Base-by-base conservation (phyloP, 257 asterid genomes). In the Verbena officinalis region DNA sequence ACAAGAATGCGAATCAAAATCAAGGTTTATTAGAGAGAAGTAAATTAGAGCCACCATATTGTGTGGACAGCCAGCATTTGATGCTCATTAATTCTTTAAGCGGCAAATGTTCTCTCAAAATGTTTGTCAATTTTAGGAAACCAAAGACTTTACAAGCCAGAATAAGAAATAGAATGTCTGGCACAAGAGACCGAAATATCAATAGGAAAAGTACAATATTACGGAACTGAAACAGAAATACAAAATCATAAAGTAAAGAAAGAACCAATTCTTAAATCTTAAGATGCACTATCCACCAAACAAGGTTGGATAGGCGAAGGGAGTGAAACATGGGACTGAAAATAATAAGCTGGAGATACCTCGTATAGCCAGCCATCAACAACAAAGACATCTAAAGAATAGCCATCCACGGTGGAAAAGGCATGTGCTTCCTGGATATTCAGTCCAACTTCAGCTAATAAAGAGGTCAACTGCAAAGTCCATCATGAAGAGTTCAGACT, bases 351-450 rank as follows among this genome's bases (percentile, higher is more conserved):
- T 15, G 59, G 19, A 56, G 39, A 64, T 86, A 90, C 99, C 96
- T 94, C 99, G 72, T 63, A 74, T 48, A 81, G 88, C 99, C 97
- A 94, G 71, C 97, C 99, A 69, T 90, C 95, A 76, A 94, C 99
- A 67, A 94, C 99, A 71, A 94, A 94, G 64, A 94, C 97, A 75
- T 94, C 97, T 49, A 94, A 79, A 38, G 99, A 90, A 72, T 82
- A 94, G 73, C 99, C 99, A 83, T 94, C 99, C 33, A 73, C 80
- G 8, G 97, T 88, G 59, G 99, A 94, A 84, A 94, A 94, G 57
- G 87, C 99, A 70, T 90, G 99, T 63, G 99, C 99, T 81, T 94
- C 99, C 75, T 81, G 95, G 85, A 94, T 94, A 72, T 94, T 94
- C 73, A 94, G 78, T 67, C 99, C 99, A 77, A 90, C 73, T 80